phyloP scores from a whole-genome alignment of 2,329 filamentous ascomycete genomes.

The Penicillium occitanis region DNA sequence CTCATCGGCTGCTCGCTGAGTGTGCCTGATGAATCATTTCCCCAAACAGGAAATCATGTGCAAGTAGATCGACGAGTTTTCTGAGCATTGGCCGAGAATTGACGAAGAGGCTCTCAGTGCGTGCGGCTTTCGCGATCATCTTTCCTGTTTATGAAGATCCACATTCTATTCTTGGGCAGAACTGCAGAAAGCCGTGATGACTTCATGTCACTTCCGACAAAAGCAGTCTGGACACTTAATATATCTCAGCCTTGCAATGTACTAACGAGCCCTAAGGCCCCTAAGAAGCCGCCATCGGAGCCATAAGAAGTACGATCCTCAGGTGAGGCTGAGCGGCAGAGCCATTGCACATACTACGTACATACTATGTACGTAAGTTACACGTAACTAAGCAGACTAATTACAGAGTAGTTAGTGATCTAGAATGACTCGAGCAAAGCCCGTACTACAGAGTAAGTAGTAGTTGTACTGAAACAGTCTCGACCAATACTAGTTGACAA shows the following conservation, averaged over 20 bases:
- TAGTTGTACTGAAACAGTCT: neutral
- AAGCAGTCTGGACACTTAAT: neutral
- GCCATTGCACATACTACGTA: neutral
- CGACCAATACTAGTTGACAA: neutral
- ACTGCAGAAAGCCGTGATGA: neutral
- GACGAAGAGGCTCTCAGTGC: neutral
- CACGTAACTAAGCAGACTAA: neutral
- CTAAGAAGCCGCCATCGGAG: neutral
- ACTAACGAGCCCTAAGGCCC: neutral
- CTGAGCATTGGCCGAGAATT: neutral
- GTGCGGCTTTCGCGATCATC: neutral
- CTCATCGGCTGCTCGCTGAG: neutral
- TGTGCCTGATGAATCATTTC: neutral
- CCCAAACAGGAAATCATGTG: neutral
- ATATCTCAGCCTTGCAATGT: neutral
- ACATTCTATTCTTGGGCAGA: neutral
- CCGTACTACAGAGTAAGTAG: too few species aligned
- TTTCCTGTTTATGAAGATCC: neutral
- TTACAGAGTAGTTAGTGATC: neutral
- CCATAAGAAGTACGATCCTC: neutral
- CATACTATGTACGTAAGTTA: too few species aligned
- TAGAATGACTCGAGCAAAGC: neutral
- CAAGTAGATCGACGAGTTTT: neutral
- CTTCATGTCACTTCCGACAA: neutral
- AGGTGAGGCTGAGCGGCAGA: neutral